phyloP scores from a whole-genome alignment of 805 yeast species.

The Diddensiella transvaalensis region DNA sequence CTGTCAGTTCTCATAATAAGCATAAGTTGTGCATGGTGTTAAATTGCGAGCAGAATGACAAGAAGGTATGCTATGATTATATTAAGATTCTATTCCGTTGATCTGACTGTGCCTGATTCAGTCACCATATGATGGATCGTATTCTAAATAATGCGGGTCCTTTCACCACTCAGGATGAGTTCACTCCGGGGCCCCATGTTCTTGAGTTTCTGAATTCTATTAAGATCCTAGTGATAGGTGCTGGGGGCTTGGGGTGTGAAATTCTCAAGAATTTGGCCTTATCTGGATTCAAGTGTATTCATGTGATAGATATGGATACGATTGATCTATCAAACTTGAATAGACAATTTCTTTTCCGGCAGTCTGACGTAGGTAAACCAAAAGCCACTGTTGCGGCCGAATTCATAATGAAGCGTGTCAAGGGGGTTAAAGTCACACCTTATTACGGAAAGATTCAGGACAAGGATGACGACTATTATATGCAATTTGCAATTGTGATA shows the following conservation, averaged over 20 bases:
- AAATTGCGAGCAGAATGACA: too few species aligned
- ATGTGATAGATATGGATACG: conserved; percentile 79
- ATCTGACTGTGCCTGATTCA: too few species aligned
- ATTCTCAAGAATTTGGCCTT: conserved; percentile 67
- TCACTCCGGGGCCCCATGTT: conserved; percentile 34
- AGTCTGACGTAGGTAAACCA: conserved; percentile 56
- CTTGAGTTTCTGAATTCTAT: conserved; percentile 26
- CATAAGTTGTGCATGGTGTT: too few species aligned
- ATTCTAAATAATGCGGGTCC: conserved; percentile 27
- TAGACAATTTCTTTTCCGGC: conserved; percentile 68
- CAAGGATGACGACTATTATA: conserved; percentile 57
- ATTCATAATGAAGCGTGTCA: conserved; percentile 46
- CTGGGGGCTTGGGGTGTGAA: conserved; percentile 85
- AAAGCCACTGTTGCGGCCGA: conserved; percentile 66
- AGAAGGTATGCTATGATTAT: not conserved
- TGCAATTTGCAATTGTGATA: conserved; percentile 64
- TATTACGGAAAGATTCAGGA: conserved; percentile 65
- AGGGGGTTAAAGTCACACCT: conserved; percentile 48
- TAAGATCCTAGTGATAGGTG: conserved; percentile 52
- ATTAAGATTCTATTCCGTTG: too few species aligned
- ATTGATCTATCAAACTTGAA: conserved; percentile 74
- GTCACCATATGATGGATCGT: not conserved
- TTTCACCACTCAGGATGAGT: conserved; percentile 35
- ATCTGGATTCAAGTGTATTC: conserved; percentile 62
- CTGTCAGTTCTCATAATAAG: too few species aligned